Percentiles rank a stretch among this genome's conserved stretches.
Evolutionary conservation across 257 asterid genomes (phyloP).

Genomic region (Plantago major): DNA sequence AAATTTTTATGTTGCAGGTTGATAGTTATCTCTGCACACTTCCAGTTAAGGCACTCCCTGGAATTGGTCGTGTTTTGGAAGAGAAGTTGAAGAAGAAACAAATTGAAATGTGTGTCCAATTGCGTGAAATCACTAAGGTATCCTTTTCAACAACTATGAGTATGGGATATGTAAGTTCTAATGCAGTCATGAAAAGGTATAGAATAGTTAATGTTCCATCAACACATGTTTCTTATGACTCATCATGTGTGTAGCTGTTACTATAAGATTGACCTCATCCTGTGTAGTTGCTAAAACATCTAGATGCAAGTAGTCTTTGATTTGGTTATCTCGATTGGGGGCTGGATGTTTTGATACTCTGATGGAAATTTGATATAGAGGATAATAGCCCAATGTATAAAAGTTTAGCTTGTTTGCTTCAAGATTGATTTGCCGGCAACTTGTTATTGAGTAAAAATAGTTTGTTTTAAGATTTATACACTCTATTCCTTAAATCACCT

Average conservation of each 20-base stretch:
- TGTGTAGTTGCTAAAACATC: too few relatives aligned
- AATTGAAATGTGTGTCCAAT: conserved; percentile 69
- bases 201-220: neutral
- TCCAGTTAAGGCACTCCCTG: conserved; percentile 95
- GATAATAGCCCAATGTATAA: too few relatives aligned
- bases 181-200: neutral
- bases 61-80: conserved; percentile 82
- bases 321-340: too few relatives aligned
- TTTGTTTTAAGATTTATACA: too few relatives aligned
- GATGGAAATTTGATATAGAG: too few relatives aligned
- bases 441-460: too few relatives aligned
- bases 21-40: conserved; percentile 62
- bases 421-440: too few relatives aligned
- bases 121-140: conserved; percentile 72
- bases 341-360: too few relatives aligned
- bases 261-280: too few relatives aligned
- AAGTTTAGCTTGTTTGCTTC: too few relatives aligned
- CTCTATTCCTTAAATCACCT: too few relatives aligned
- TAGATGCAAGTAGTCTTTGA: too few relatives aligned
- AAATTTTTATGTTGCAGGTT: conserved; percentile 46
- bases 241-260: neutral
- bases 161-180: conserved; percentile 1
- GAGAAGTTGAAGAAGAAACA: conserved; percentile 61
- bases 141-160: conserved; percentile 1
- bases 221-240: neutral